A percentile compares a stretch with the other conserved stretches of the same genome.
These are phyloP conservation scores for Aspergillus melleus DNA, from an alignment of 2,329 filamentous ascomycete species.

Conservation along the genomic window DNA sequence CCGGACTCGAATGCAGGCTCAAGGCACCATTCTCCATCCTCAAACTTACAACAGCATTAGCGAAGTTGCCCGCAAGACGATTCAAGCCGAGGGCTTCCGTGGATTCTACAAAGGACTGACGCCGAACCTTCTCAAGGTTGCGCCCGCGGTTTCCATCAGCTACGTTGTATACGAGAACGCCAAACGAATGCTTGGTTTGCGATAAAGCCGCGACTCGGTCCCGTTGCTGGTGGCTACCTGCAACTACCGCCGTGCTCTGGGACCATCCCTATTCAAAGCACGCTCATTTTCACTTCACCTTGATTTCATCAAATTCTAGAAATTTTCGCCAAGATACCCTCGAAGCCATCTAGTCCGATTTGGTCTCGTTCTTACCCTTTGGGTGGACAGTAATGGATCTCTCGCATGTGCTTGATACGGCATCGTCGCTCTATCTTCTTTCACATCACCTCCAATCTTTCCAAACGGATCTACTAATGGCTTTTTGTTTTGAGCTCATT, in stretches of 20 bases:
- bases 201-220: slow-evolving; percentile 28
- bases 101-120: slow-evolving; percentile 94
- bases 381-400: slow-evolving; percentile 15
- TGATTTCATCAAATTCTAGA: slow-evolving; percentile 12
- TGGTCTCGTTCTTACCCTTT: slow-evolving; percentile 14
- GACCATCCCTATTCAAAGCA: not conserved
- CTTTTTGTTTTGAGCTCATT: slow-evolving; percentile 4
- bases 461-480: not conserved
- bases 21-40: slow-evolving; percentile 89
- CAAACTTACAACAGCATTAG: slow-evolving; percentile 86
- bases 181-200: slow-evolving; percentile 66
- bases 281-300: slow-evolving; percentile 3
- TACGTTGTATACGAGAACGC: slow-evolving; percentile 93
- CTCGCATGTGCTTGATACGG: slow-evolving; percentile 9
- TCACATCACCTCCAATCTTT: slow-evolving; percentile 9
- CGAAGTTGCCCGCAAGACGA: slow-evolving; percentile 82
- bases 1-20: slow-evolving; percentile 86
- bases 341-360: slow-evolving; percentile 21
- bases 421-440: not conserved
- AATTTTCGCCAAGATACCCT: slow-evolving; percentile 34
- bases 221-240: not conserved
- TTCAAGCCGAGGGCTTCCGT: slow-evolving; percentile 76
- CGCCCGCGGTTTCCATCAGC: slow-evolving; percentile 91
- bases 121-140: slow-evolving; percentile 93
- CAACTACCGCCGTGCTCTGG: not conserved